These are phyloP conservation scores for Chalara sp. DNA, from an alignment of 2,329 filamentous ascomycete species.

Conservation along the genomic window DNA sequence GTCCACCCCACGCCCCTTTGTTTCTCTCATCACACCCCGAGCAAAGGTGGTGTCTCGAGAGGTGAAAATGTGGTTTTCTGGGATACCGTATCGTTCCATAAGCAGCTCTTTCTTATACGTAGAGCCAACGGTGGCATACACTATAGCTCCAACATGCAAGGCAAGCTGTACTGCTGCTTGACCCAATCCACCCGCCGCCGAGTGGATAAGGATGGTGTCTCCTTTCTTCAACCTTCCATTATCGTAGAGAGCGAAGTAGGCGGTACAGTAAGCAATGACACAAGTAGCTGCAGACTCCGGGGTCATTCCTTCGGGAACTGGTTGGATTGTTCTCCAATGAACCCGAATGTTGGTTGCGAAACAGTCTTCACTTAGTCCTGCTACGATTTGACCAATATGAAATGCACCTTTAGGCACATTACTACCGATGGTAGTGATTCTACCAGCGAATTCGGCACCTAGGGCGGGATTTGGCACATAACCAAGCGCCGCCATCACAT, in stretches of 20 bases:
- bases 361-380: background rate
- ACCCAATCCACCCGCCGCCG: conserved; percentile 27
- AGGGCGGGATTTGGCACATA: conserved; percentile 19
- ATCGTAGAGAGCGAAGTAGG: conserved; percentile 20
- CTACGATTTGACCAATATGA: conserved; percentile 21
- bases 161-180: conserved; percentile 30
- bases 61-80: conserved; percentile 16
- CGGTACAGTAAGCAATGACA: conserved; percentile 20
- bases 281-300: conserved; percentile 21
- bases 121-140: conserved; percentile 23
- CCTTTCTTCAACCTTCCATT: conserved; percentile 17
- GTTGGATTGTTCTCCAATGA: background rate
- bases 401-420: conserved; percentile 16
- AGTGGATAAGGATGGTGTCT: conserved; percentile 30
- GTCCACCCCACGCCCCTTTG: conserved; percentile 19
- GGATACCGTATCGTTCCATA: conserved; percentile 12
- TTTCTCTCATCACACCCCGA: conserved; percentile 10
- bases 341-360: conserved; percentile 11
- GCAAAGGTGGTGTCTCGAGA: conserved; percentile 16
- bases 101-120: conserved; percentile 17
- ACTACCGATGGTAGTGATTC: conserved; percentile 21
- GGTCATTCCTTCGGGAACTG: conserved; percentile 11
- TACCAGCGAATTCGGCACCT: conserved; percentile 27
- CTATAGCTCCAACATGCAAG: conserved; percentile 13
- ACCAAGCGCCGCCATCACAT: conserved; percentile 19